phyloP scores from a whole-genome alignment of 805 yeast species.

The Starmerella etchellsii region DNA sequence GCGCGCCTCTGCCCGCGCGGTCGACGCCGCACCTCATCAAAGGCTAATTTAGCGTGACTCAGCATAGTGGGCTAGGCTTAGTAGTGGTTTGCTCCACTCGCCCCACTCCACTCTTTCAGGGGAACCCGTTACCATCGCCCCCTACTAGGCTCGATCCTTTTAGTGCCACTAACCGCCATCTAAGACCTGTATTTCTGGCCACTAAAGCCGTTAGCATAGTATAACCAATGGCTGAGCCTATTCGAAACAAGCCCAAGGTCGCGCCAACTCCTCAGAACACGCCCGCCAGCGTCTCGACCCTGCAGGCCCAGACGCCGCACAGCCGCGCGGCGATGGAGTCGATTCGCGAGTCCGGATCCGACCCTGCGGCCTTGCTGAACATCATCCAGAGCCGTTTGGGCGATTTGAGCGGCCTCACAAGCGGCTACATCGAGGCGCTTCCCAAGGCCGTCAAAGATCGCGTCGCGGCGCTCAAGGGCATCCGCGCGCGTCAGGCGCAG shows the following conservation, averaged over 20 bases:
- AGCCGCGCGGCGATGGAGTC: conserved; percentile 31
- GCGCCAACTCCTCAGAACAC: conserved; percentile 99
- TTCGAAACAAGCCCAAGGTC: conserved; percentile 53
- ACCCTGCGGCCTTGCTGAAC: conserved; percentile 71
- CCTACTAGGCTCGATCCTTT: too few species aligned
- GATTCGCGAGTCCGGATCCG: conserved; percentile 49
- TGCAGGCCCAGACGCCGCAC: conserved; percentile 27
- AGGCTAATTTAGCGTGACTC: too few species aligned
- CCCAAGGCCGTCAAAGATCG: conserved; percentile 63
- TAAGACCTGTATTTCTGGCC: too few species aligned
- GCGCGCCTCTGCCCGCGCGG: too few species aligned
- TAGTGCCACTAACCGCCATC: too few species aligned
- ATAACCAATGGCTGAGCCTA: conserved; percentile 66
- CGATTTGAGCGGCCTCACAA: conserved; percentile 67
- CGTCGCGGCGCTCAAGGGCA: conserved; percentile 65
- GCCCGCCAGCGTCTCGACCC: conserved; percentile 76
- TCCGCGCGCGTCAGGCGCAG: conserved; percentile 67
- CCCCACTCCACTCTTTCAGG: too few species aligned
- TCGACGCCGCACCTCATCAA: too few species aligned
- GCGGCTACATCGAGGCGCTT: conserved; percentile 71
- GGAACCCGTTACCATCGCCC: too few species aligned
- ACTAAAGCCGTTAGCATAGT: too few species aligned
- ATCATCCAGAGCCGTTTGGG: conserved; percentile 86
- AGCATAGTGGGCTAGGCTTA: too few species aligned
- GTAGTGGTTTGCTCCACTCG: too few species aligned